Base-by-base conservation (phyloP, 1,139 yeast species). In the Yamadazyma kanchanaburiensis region DNA sequence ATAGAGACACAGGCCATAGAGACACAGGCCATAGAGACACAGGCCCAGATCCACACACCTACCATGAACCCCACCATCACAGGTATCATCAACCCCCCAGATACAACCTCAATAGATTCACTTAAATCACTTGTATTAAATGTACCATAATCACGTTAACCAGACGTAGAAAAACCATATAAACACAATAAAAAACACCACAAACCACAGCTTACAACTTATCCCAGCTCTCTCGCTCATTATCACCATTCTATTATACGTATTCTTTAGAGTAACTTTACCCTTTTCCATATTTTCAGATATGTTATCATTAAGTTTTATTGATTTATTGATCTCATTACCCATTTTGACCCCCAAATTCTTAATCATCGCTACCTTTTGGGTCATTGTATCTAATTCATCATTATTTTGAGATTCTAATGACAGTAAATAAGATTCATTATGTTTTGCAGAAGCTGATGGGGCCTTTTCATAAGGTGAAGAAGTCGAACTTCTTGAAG, bases 161-260 rank as follows among this genome's bases (percentile, higher is more conserved):
- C 96, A 84, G n/a, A 87, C 88, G 70, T 81, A 81, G 55, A 86
- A 77, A 56, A 88, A 89, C 50, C 83, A 64, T 38, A 84, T 42
- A 29, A 73, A 64, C 8, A 88, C 77, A 12, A 84, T 46, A 19
- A 55, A 58, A 53, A 86, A 81, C 37, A 88, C 77, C 10, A 65
- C 51, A 23, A 83, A 59, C 96, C 96, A 88, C 49, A 78, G 74
- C 45, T 77, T 74, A 77, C 94, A 77, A 37, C 85, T 70, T 26
- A 87, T 80, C 4, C 94, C 94, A 4, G 94, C 85, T 40, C 76
- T 68, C 50, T 81, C 78, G 34, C 94, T 89, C 89, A 88, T 85
- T 8, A 73, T 61, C 51, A 83, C 68, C 95, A 87, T 84, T 36
- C 76, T 69, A 41, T 68, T 74, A 56, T 77, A 81, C 2, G 94